Evolutionary conservation across 768 basidiomycete genomes (phyloP), one percentile per base, ranked within the genome.

Genomic region (Chlorophyllum brunneum): DNA sequence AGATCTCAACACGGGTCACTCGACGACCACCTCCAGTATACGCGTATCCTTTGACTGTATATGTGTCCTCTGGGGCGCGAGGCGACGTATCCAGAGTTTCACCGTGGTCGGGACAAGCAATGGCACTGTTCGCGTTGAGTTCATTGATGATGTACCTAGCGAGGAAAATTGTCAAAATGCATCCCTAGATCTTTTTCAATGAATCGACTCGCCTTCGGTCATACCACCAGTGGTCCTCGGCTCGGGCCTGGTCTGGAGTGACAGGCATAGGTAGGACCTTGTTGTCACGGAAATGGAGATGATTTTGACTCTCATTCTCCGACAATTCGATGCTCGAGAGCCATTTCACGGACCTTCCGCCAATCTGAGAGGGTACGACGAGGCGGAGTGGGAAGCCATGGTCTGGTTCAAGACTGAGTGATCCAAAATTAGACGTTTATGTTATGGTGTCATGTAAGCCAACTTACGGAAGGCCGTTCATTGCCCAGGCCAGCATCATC

Each of bases 311-410:
- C n/a, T n/a, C n/a, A n/a, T n/a, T n/a, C n/a, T n/a, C n/a, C n/a
- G n/a, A n/a, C n/a, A n/a, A n/a, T n/a, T n/a, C n/a, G n/a, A n/a
- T n/a, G n/a, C n/a, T n/a, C n/a, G n/a, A n/a, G n/a, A n/a, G n/a
- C n/a, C n/a, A n/a, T n/a, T n/a, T n/a, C n/a, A n/a, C 79, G 24
- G 73, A 76, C 23, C 79, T 68, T 3, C 81, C 83, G 23, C 83
- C 84, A 39, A 86, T 83, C 49, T 82, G 77, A 3, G 80, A 79
- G 0, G 84, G 83, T 0, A 85, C 70, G 54, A 86, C 70, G 3
- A 83, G 63, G n/a, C 84, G 73, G n/a, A 86, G 59, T 0, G 84
- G 84, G 57, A 74, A 83, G 10, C 84, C 84, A 54, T 86, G 84
- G 57, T 85, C 83, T 4, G 82, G 81, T 40, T 76, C 74, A 7